Conservation (phyloP, 2,329 filamentous ascomycete genomes). For the Nakataea oryzae region DNA sequence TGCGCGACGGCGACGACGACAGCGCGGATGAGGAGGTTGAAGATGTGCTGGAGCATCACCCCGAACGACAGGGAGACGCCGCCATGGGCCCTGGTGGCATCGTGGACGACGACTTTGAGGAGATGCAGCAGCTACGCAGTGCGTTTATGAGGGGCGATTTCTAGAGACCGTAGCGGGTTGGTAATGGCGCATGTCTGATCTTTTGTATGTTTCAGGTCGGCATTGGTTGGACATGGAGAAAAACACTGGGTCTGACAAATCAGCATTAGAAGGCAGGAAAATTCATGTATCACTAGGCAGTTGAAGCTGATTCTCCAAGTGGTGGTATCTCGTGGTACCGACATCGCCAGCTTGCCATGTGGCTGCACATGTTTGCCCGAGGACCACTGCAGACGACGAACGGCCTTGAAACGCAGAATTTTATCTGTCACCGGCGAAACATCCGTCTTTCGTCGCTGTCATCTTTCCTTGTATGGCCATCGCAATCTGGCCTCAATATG, state of each 20-base stretch:
- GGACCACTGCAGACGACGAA: no score
- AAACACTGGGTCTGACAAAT: background rate
- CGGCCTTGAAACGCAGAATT: no score
- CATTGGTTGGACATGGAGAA: background rate
- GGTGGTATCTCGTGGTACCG: no score
- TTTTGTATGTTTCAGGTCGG: background rate
- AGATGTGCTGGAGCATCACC: background rate
- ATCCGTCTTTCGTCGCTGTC: no score
- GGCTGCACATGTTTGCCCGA: no score
- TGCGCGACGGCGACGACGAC: background rate
- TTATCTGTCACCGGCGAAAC: no score
- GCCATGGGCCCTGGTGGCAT: background rate
- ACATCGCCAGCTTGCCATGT: no score
- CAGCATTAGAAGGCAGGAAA: background rate
- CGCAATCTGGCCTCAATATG: no score
- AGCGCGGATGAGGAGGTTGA: background rate
- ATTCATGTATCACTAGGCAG: no score
- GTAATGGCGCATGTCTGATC: background rate
- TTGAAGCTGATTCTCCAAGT: no score
- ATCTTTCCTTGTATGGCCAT: no score
- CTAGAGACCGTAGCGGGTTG: background rate
- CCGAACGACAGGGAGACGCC: no score
- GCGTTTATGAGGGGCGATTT: background rate
- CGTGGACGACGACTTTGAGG: background rate
- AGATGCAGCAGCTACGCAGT: background rate